phyloP scores from a whole-genome alignment of 192 early-diverging fungal species.

The Helicostylum pulchrum region DNA sequence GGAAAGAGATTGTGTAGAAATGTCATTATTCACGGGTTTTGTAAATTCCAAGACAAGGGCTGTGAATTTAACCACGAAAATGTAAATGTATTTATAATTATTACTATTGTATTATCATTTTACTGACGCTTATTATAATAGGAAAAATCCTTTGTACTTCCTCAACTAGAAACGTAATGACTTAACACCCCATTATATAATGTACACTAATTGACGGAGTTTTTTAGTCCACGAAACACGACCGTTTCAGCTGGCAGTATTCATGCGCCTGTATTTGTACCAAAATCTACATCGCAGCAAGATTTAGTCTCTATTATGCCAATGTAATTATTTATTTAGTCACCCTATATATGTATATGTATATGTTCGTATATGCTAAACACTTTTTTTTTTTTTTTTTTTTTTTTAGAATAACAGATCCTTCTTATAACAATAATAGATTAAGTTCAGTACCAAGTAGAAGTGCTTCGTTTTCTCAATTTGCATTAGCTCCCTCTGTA shows the following conservation, averaged over 20 bases:
- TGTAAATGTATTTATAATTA: slow-evolving; percentile 33
- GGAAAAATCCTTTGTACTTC: background rate
- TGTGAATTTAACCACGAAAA: slow-evolving; percentile 77
- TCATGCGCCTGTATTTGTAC: slow-evolving; percentile 54
- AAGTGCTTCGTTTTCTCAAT: background rate
- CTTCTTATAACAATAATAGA: background rate
- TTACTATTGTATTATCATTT: background rate
- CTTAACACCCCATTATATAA: background rate
- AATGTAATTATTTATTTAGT: background rate
- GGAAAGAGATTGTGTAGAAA: slow-evolving; percentile 59
- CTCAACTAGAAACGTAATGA: background rate
- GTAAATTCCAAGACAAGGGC: slow-evolving; percentile 73
- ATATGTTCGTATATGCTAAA: slow-evolving; percentile 1
- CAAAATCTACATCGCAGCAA: slow-evolving; percentile 28
- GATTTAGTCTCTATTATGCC: background rate
- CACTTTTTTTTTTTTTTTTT: background rate
- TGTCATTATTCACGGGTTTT: slow-evolving; percentile 75
- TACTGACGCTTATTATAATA: background rate
- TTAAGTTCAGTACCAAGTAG: background rate
- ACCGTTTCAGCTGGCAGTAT: slow-evolving; percentile 44
- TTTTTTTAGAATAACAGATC: background rate
- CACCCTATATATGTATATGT: background rate
- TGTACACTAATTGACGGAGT: background rate
- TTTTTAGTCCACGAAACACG: slow-evolving; percentile 19
- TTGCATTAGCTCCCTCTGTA: background rate